Percentiles rank a stretch among this genome's conserved stretches.
These are phyloP conservation scores for Globisporangium irregulare DNA, from an alignment of 352 stramenopile genomes.

Conservation along the genomic window DNA sequence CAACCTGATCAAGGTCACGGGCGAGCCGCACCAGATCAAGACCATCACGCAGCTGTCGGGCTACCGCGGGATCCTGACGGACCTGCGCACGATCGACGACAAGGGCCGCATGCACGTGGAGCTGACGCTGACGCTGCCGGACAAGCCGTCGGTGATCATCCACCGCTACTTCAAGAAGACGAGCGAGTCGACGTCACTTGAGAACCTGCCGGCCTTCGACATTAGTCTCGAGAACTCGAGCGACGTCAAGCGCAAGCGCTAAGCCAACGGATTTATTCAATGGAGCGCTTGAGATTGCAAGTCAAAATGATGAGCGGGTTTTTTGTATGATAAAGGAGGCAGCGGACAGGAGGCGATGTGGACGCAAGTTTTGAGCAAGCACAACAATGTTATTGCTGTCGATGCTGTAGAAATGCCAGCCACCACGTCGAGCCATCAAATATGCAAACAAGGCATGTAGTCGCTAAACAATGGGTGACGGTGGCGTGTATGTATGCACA, in stretches of 20 bases:
- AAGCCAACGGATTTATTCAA: constrained; percentile 11
- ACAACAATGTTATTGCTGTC: neutral
- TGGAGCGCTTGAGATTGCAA: neutral
- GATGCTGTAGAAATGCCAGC: neutral
- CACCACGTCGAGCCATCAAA: neutral
- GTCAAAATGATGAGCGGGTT: neutral
- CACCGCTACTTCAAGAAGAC: constrained; percentile 87
- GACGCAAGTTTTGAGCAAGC: neutral
- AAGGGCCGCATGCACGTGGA: constrained; percentile 81
- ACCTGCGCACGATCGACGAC: constrained; percentile 72
- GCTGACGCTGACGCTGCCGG: constrained; percentile 69
- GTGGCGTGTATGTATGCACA: neutral
- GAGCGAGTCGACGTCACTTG: constrained; percentile 82
- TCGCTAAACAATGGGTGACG: neutral
- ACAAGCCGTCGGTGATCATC: constrained; percentile 76
- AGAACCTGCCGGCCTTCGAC: constrained; percentile 86
- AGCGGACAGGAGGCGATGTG: neutral
- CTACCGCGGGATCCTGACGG: constrained; percentile 72
- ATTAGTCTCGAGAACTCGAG: constrained; percentile 78
- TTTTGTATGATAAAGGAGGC: neutral
- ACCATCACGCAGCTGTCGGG: constrained; percentile 81
- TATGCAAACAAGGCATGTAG: neutral
- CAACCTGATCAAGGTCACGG: constrained; percentile 84
- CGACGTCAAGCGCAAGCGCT: constrained; percentile 86
- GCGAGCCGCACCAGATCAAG: constrained; percentile 65